These are phyloP conservation scores for Microcyclosporella mali DNA, from an alignment of 2,329 filamentous ascomycete genomes.

Conservation along the genomic window DNA sequence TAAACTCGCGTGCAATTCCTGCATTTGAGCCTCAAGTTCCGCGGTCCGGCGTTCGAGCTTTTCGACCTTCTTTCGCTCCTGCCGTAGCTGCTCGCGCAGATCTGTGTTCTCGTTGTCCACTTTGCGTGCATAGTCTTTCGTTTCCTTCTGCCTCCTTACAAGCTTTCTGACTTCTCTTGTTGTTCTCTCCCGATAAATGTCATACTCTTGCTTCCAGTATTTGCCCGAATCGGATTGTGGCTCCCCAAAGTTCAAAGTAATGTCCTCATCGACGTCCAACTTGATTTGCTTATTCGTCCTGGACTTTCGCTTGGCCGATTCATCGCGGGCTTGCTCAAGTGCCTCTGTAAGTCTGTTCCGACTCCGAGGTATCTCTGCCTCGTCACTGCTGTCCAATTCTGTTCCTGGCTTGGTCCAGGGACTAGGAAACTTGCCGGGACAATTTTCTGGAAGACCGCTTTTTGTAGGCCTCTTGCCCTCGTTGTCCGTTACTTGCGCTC, in stretches of 20 bases:
- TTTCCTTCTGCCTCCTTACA: slow-evolving; percentile 71
- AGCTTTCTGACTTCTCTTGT: slow-evolving; percentile 69
- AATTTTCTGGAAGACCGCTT: slow-evolving; percentile 43
- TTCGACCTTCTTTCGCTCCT: slow-evolving; percentile 60
- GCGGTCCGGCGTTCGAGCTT: slow-evolving; percentile 58
- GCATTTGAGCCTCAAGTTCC: slow-evolving; percentile 55
- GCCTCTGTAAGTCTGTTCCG: slow-evolving; percentile 41
- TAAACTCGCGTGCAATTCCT: slow-evolving; percentile 26
- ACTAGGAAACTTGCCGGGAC: slow-evolving; percentile 45
- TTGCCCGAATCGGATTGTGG: slow-evolving; percentile 68
- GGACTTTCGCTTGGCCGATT: slow-evolving; percentile 27
- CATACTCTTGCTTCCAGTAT: slow-evolving; percentile 75
- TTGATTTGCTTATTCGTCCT: slow-evolving; percentile 23
- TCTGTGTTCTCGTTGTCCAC: slow-evolving; percentile 68
- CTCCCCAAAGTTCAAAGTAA: slow-evolving; percentile 65
- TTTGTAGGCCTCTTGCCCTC: slow-evolving; percentile 45
- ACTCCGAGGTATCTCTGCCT: slow-evolving; percentile 27
- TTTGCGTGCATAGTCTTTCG: slow-evolving; percentile 70
- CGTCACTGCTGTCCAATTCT: slow-evolving; percentile 26
- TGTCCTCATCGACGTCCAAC: slow-evolving; percentile 49
- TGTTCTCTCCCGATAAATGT: slow-evolving; percentile 66
- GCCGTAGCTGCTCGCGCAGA: slow-evolving; percentile 58
- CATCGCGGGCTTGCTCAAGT: slow-evolving; percentile 40
- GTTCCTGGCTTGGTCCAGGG: slow-evolving; percentile 38
- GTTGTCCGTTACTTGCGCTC: slow-evolving; percentile 51